A percentile compares a stretch with the other conserved stretches of the same genome.
phyloP scores from a whole-genome alignment of 225 moss, liverwort and hornwort genomes.

The Marchantia paleacea region DNA sequence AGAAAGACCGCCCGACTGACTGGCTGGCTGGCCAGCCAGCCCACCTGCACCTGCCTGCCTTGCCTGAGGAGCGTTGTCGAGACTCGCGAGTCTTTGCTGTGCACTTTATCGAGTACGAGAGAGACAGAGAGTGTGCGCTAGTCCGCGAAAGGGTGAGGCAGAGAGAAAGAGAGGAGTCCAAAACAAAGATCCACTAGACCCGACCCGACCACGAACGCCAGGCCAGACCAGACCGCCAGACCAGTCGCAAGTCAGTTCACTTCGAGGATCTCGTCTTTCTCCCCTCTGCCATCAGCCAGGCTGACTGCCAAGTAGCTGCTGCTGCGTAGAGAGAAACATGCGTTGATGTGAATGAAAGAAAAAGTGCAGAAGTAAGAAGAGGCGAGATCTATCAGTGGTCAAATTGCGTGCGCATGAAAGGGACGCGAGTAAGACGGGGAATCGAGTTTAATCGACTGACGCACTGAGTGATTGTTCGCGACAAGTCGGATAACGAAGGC shows the following conservation, averaged over 20 bases:
- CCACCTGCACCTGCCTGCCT: neutral
- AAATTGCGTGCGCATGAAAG: neutral
- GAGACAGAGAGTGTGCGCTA: neutral
- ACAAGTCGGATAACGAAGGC: conserved; percentile 2
- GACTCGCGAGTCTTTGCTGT: neutral
- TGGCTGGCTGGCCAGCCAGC: neutral
- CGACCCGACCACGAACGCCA: neutral
- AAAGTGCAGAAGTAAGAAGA: neutral
- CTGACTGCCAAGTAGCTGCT: conserved; percentile 6
- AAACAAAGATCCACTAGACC: neutral
- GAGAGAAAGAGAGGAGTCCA: neutral
- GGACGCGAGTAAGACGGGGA: neutral
- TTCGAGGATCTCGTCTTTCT: conserved; percentile 4
- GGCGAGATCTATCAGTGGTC: neutral
- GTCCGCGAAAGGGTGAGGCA: too few species aligned
- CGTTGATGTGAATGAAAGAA: neutral
- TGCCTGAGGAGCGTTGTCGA: neutral
- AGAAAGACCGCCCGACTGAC: conserved; percentile 9
- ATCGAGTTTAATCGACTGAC: neutral
- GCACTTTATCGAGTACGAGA: neutral
- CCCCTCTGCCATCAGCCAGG: neutral
- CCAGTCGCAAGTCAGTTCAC: conserved; percentile 10
- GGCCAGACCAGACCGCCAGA: neutral
- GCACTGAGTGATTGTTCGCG: neutral
- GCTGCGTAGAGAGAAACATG: neutral